A percentile compares a stretch with the other conserved stretches of the same genome.
phyloP scores from a whole-genome alignment of 2,329 filamentous ascomycete genomes.

The Plectosphaerella plurivora region DNA sequence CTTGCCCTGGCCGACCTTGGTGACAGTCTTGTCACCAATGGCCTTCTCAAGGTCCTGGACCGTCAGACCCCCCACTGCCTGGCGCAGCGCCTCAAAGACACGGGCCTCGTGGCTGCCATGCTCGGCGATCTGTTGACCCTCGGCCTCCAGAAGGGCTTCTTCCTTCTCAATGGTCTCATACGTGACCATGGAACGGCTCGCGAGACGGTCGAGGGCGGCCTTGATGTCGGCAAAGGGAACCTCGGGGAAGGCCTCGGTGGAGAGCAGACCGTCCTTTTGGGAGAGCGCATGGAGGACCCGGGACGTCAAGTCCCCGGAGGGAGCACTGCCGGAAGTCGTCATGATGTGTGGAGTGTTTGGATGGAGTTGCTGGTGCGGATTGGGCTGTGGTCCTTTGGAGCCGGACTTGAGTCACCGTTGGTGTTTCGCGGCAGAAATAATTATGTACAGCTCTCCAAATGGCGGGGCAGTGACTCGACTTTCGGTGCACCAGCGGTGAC shows the following conservation, averaged over 20 bases:
- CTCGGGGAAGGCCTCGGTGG: constrained; percentile 64
- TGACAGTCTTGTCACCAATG: constrained; percentile 68
- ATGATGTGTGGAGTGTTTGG: constrained; percentile 24
- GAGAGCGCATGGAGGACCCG: constrained; percentile 63
- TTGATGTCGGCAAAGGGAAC: constrained; percentile 68
- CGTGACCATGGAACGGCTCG: constrained; percentile 77
- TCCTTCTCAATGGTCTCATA: constrained; percentile 83
- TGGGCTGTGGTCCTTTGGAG: not conserved
- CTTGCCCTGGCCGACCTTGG: constrained; percentile 88
- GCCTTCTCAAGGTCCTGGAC: constrained; percentile 67
- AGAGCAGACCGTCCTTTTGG: constrained; percentile 60
- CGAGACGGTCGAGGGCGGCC: constrained; percentile 80
- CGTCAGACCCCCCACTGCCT: constrained; percentile 73
- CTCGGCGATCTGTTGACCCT: constrained; percentile 66
- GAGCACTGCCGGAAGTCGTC: constrained; percentile 31
- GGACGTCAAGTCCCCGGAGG: constrained; percentile 54
- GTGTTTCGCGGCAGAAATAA: constrained; percentile 4
- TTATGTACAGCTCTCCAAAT: not conserved
- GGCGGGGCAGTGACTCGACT: not conserved
- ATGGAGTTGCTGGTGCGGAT: not conserved
- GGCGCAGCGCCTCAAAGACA: constrained; percentile 70
- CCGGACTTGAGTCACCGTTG: constrained; percentile 2
- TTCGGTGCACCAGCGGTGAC: not conserved
- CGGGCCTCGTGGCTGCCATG: constrained; percentile 80
- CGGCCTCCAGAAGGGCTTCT: constrained; percentile 69